Evolutionary conservation across 768 basidiomycete genomes (phyloP).

Genomic region (Russula foetens): DNA sequence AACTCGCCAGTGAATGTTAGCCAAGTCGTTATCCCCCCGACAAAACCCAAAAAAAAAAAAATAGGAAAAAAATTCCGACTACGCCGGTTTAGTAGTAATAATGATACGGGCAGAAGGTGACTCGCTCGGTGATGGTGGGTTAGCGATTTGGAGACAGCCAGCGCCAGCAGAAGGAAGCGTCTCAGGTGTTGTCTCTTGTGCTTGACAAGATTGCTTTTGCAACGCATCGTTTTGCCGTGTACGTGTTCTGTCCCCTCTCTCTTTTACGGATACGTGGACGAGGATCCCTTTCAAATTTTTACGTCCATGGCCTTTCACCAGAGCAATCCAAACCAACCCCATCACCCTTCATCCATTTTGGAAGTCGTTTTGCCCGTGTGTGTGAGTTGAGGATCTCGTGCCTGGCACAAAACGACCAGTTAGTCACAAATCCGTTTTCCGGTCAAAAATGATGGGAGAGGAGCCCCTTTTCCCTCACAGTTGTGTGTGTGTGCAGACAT

Average conservation of each 20-base stretch:
- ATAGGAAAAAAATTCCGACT: too few relatives aligned
- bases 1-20: too few relatives aligned
- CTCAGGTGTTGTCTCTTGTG: too few relatives aligned
- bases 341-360: neutral
- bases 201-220: neutral
- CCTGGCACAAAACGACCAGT: neutral
- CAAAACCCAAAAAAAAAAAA: too few relatives aligned
- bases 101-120: too few relatives aligned
- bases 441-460: constrained; percentile 4
- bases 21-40: neutral
- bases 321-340: neutral
- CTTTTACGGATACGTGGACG: neutral
- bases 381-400: neutral
- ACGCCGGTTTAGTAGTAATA: too few relatives aligned
- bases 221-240: neutral
- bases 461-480: neutral
- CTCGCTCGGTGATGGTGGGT: too few relatives aligned
- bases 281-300: constrained; percentile 1
- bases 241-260: constrained; percentile 8
- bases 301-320: neutral
- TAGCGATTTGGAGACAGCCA: neutral
- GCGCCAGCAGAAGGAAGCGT: neutral
- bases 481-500: neutral
- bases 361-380: neutral
- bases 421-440: constrained; percentile 8